Evolutionary conservation across 306 rosid genomes (phyloP).

Genomic region (Canavalia gladiata): DNA sequence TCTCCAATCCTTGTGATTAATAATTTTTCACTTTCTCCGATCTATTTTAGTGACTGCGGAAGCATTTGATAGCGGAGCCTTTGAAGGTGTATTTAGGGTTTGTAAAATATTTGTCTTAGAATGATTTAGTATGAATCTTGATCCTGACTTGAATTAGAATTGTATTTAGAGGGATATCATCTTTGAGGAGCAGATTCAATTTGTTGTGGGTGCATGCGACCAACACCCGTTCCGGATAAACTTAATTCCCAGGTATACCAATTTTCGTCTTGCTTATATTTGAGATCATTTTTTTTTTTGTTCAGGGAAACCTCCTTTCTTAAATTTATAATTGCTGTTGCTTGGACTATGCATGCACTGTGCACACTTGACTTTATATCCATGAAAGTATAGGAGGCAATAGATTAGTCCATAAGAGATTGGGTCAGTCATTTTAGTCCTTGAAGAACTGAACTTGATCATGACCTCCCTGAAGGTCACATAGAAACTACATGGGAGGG

Average conservation of each 20-base stretch:
- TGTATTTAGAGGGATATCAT: constrained; percentile 18
- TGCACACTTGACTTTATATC: not conserved
- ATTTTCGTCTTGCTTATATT: not conserved
- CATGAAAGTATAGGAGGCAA: no score
- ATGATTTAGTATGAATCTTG: not conserved
- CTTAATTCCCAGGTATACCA: constrained; percentile 25
- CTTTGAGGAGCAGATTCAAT: constrained; percentile 9
- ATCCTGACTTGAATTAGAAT: constrained; percentile 8
- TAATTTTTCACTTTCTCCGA: not conserved
- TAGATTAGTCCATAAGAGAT: no score
- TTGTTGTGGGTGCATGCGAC: not conserved
- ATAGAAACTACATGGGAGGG: no score
- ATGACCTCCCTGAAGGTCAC: no score
- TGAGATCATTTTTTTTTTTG: not conserved
- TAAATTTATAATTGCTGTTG: not conserved
- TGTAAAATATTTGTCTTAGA: not conserved
- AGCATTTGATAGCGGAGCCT: not conserved
- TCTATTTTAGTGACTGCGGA: not conserved
- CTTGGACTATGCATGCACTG: not conserved
- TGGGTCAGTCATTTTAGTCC: no score
- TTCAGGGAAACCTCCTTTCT: not conserved
- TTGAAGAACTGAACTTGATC: no score
- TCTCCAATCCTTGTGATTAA: not conserved
- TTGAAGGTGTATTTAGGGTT: constrained; percentile 27
- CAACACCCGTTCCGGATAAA: not conserved